Conservation (phyloP, 352 stramenopile species). For the Globisporangium sylvaticum region DNA sequence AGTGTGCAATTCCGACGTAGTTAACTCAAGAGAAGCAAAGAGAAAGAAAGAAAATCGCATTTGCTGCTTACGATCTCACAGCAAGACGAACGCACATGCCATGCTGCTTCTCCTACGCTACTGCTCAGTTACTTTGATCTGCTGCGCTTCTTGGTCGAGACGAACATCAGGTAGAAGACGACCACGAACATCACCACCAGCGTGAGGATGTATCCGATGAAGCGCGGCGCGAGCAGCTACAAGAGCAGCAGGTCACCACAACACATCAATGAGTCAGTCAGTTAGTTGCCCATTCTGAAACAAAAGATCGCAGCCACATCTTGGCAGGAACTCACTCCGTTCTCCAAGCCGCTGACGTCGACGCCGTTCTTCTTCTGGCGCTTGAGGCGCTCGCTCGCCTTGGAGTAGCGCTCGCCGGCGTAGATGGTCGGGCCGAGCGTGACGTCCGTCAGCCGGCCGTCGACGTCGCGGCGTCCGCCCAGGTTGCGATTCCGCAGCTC, state of each 20-base stretch:
- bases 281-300: background rate
- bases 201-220: slow-evolving; percentile 58
- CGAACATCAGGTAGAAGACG: slow-evolving; percentile 58
- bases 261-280: background rate
- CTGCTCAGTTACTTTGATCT: background rate
- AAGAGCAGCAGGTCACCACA: background rate
- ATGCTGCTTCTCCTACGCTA: too few relatives aligned
- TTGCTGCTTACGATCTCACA: background rate
- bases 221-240: slow-evolving; percentile 57
- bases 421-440: slow-evolving; percentile 76
- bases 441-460: slow-evolving; percentile 40
- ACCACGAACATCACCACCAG: slow-evolving; percentile 46
- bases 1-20: background rate
- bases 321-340: background rate
- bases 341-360: slow-evolving; percentile 29
- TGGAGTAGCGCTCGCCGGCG: slow-evolving; percentile 75
- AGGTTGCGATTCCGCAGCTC: slow-evolving; percentile 56
- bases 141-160: slow-evolving; percentile 30
- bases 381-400: slow-evolving; percentile 80
- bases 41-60: background rate
- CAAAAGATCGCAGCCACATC: background rate
- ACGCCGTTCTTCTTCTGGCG: slow-evolving; percentile 53
- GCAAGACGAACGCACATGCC: background rate
- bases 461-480: slow-evolving; percentile 27
- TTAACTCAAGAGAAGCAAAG: background rate